Percentiles rank a stretch among this genome's conserved stretches.
These are phyloP conservation scores for Volvox africanus DNA, from an alignment of 139 green algal genomes.

Conservation along the genomic window DNA sequence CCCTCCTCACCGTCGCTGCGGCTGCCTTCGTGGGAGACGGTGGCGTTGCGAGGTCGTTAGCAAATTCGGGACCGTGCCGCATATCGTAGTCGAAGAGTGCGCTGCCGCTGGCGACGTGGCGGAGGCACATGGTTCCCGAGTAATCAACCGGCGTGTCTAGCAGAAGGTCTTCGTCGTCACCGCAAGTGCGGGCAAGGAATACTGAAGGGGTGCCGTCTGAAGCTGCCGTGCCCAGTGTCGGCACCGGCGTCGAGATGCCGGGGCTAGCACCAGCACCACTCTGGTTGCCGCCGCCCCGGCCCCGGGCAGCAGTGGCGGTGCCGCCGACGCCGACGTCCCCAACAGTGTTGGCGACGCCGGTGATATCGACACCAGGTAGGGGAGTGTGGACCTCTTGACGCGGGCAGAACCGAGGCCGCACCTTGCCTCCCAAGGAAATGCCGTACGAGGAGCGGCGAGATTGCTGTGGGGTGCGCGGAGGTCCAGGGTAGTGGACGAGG, in stretches of 20 bases:
- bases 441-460: neutral
- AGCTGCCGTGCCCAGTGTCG: too few relatives aligned
- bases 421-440: neutral
- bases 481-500: too few relatives aligned
- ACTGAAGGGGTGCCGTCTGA: neutral
- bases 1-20: neutral
- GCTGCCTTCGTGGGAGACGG: neutral
- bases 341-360: neutral
- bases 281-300: too few relatives aligned
- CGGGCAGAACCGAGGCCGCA: neutral
- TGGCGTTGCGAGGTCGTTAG: neutral
- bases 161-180: slow-evolving; percentile 34
- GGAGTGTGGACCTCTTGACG: too few relatives aligned
- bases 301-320: neutral
- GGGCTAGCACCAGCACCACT: too few relatives aligned
- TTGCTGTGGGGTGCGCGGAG: too few relatives aligned
- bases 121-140: neutral
- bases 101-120: slow-evolving; percentile 41
- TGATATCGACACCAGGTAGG: too few relatives aligned
- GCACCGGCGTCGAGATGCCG: too few relatives aligned
- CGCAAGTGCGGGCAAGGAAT: neutral
- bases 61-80: neutral
- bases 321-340: neutral
- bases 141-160: neutral
- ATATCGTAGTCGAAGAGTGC: slow-evolving; percentile 8